These are phyloP conservation scores for Hypoxylon subgilvum DNA, from an alignment of 495 filamentous ascomycete species.

Conservation along the genomic window DNA sequence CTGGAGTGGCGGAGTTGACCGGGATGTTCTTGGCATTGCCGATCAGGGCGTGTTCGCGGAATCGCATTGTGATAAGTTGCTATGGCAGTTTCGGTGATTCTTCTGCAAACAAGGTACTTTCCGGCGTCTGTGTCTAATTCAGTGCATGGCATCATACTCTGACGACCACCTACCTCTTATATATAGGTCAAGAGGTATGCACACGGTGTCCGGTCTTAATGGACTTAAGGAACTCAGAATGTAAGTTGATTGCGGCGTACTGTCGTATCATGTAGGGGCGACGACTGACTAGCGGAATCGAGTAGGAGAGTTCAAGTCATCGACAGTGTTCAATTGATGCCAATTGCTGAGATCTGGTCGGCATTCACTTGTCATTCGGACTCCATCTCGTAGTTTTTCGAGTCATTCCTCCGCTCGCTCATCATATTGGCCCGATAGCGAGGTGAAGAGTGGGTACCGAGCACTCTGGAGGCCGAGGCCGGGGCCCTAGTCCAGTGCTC, in stretches of 20 bases:
- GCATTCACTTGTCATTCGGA: neutral
- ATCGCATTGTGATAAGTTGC: slow-evolving; percentile 31
- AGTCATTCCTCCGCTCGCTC: too few relatives aligned
- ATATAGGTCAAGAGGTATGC: neutral
- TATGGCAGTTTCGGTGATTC: neutral
- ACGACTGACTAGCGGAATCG: neutral
- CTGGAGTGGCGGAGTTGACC: slow-evolving; percentile 36
- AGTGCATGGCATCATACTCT: neutral
- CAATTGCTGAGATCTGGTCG: neutral
- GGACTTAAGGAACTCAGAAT: slow-evolving; percentile 16
- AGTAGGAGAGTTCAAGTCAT: neutral
- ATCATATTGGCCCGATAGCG: too few relatives aligned
- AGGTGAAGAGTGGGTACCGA: too few relatives aligned
- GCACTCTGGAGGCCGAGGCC: too few relatives aligned
- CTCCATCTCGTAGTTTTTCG: neutral
- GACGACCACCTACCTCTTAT: slow-evolving; percentile 6
- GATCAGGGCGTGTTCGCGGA: slow-evolving; percentile 44
- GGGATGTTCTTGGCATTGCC: slow-evolving; percentile 50
- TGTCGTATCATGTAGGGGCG: neutral
- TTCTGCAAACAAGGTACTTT: neutral
- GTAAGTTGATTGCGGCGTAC: slow-evolving; percentile 10
- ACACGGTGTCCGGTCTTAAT: slow-evolving; percentile 5
- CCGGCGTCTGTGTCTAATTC: neutral
- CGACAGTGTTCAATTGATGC: neutral
- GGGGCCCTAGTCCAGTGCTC: too few relatives aligned